These are phyloP conservation scores for Arachis stenosperma DNA, from an alignment of 306 rosid species.

Conservation along the genomic window DNA sequence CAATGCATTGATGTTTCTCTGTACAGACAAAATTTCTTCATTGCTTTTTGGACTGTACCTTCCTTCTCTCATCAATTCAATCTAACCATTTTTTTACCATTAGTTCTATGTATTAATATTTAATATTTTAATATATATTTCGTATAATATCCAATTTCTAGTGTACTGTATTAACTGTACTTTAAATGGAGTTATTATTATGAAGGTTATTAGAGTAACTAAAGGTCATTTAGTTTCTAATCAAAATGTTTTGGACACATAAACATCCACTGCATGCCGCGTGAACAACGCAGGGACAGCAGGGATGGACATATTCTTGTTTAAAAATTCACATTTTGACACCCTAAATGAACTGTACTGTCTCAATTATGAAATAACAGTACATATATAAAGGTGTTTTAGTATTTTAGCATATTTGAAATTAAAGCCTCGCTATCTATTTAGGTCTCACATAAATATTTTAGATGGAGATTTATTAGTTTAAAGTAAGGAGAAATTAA, in stretches of 20 bases:
- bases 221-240: conserved; percentile 26
- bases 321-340: conserved; percentile 35
- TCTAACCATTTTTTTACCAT: conserved; percentile 22
- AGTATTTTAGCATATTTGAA: background rate
- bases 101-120: too few relatives aligned
- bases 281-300: conserved; percentile 54
- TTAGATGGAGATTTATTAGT: background rate
- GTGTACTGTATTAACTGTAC: too few relatives aligned
- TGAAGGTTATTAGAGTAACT: conserved; percentile 30
- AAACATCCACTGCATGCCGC: conserved; percentile 43
- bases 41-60: conserved; percentile 47
- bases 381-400: background rate
- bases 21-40: conserved; percentile 67
- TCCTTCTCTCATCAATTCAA: conserved; percentile 27
- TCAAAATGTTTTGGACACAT: conserved; percentile 27
- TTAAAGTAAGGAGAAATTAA: background rate
- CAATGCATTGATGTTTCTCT: conserved; percentile 32
- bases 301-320: conserved; percentile 11
- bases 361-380: background rate
- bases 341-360: conserved; percentile 45
- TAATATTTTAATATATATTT: too few relatives aligned
- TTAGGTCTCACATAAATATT: background rate
- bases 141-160: too few relatives aligned
- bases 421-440: background rate
- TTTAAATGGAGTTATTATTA: too few relatives aligned